These are phyloP conservation scores for Caryopteris hybrid DNA, from an alignment of 305 asterid genomes.

Conservation along the genomic window DNA sequence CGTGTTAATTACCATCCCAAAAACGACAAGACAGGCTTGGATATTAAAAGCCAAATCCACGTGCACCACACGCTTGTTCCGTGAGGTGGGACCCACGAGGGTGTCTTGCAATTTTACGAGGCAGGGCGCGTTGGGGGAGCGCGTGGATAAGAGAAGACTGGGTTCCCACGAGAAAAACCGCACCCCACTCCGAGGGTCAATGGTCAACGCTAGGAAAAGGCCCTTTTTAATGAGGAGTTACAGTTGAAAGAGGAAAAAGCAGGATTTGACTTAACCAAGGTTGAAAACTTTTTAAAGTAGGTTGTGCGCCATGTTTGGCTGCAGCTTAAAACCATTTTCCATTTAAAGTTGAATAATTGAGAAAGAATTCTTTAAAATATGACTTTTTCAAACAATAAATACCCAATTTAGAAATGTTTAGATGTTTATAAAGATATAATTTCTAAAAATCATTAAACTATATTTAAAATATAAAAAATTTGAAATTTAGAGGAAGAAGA, in stretches of 20 bases:
- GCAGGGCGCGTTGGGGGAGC: conserved; percentile 11
- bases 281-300: conserved; percentile 2
- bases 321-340: background rate
- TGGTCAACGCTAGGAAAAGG: conserved; percentile 40
- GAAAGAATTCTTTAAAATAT: too few relatives aligned
- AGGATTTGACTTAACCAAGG: conserved; percentile 36
- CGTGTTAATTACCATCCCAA: background rate
- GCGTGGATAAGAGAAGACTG: conserved; percentile 16
- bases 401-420: too few relatives aligned
- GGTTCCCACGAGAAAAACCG: conserved; percentile 36
- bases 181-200: conserved; percentile 26
- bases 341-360: background rate
- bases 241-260: conserved; percentile 21
- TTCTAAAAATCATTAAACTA: too few relatives aligned
- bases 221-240: conserved; percentile 33
- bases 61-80: conserved; percentile 48
- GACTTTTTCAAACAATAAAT: too few relatives aligned
- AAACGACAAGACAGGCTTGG: conserved; percentile 23
- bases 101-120: background rate
- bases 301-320: conserved; percentile 22
- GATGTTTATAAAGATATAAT: too few relatives aligned
- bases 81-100: conserved; percentile 32
- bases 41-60: conserved; percentile 30
- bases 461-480: too few relatives aligned
- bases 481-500: background rate